phyloP scores from a whole-genome alignment of 306 rosid genomes.

The Prunus padus region DNA sequence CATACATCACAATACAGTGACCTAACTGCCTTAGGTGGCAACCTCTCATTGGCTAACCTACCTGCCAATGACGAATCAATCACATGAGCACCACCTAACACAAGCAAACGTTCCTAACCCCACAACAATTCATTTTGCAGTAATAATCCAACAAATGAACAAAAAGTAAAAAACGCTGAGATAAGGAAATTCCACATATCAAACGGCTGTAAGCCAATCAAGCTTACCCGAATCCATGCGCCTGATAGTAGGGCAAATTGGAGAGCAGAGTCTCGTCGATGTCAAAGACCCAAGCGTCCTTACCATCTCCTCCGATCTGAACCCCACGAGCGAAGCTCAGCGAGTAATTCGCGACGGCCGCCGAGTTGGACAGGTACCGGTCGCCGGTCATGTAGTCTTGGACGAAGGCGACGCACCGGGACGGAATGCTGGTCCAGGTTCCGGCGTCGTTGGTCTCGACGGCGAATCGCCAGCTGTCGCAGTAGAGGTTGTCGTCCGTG shows the following conservation, averaged over 20 bases:
- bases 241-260: constrained; percentile 57
- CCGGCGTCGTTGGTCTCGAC: constrained; percentile 80
- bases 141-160: neutral
- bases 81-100: constrained; percentile 2
- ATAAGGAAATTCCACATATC: neutral
- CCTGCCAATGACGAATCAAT: neutral
- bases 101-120: neutral
- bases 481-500: constrained; percentile 33
- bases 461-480: constrained; percentile 86
- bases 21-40: neutral
- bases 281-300: constrained; percentile 85
- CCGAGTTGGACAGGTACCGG: constrained; percentile 48
- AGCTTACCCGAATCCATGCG: constrained; percentile 65
- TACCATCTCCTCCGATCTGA: constrained; percentile 40
- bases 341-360: constrained; percentile 33
- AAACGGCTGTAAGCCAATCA: neutral
- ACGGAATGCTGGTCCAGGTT: constrained; percentile 51
- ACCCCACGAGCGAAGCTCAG: constrained; percentile 39
- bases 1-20: neutral
- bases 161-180: neutral
- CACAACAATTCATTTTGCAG: neutral
- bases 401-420: constrained; percentile 45
- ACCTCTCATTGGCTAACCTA: neutral
- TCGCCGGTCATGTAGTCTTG: constrained; percentile 54
- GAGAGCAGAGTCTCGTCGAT: constrained; percentile 82